Conservation (phyloP, 768 basidiomycete genomes). For the Cystobasidium tubakii region DNA sequence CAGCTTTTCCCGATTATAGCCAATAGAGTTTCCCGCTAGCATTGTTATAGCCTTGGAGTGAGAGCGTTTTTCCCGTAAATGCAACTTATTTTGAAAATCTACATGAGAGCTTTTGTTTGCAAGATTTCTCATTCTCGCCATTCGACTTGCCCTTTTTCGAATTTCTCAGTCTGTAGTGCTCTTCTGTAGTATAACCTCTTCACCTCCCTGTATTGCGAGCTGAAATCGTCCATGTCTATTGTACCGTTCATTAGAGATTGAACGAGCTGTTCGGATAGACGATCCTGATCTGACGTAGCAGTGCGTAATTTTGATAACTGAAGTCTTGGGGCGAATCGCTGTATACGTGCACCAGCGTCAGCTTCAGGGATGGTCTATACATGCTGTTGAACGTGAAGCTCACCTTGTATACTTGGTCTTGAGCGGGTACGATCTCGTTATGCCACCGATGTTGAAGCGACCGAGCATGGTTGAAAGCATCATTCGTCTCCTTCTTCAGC, state of each 20-base stretch:
- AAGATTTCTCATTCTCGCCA: slow-evolving; percentile 15
- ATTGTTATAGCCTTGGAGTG: no score
- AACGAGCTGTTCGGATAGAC: slow-evolving; percentile 29
- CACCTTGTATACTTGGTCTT: slow-evolving; percentile 37
- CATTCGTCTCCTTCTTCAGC: slow-evolving; percentile 19
- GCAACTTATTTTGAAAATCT: no score
- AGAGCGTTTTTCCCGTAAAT: no score
- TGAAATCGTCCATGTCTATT: slow-evolving; percentile 37
- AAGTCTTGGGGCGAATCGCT: slow-evolving; percentile 29
- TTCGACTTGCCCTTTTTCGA: slow-evolving; percentile 23
- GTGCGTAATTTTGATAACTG: slow-evolving; percentile 25
- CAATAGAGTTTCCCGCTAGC: no score
- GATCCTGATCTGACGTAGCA: slow-evolving; percentile 30
- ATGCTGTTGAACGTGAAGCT: no score
- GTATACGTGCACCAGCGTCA: not conserved
- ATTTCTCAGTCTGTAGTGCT: slow-evolving; percentile 29
- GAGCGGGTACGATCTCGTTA: slow-evolving; percentile 5
- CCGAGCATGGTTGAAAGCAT: slow-evolving; percentile 28
- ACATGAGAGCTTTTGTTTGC: no score
- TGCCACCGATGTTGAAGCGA: slow-evolving; percentile 31
- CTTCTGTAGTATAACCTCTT: slow-evolving; percentile 20
- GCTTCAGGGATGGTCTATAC: no score
- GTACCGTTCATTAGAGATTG: slow-evolving; percentile 20
- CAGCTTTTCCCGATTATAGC: no score
- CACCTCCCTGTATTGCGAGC: slow-evolving; percentile 28